Conservation (phyloP, 2,329 filamentous ascomycete species). For the Hypomyces perniciosus region DNA sequence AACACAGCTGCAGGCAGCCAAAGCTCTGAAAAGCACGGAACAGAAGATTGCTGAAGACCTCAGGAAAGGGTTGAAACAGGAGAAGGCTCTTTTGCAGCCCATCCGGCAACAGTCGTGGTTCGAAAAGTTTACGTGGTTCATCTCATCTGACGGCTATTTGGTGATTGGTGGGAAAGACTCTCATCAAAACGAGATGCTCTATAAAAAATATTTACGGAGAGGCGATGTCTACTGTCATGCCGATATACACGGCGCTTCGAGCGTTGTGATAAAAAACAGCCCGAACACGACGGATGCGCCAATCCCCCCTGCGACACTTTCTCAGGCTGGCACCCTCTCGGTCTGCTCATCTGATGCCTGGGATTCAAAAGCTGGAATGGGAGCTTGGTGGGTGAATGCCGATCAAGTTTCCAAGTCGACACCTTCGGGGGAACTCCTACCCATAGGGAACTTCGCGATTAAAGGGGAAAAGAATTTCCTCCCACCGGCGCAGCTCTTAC, state of each 20-base stretch:
- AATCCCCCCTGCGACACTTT: slow-evolving; percentile 84
- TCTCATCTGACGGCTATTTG: slow-evolving; percentile 91
- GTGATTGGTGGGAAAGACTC: slow-evolving; percentile 84
- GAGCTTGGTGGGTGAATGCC: slow-evolving; percentile 89
- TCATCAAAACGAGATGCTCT: slow-evolving; percentile 88
- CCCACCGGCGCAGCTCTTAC: slow-evolving; percentile 76
- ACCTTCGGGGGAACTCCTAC: slow-evolving; percentile 71
- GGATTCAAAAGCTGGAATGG: slow-evolving; percentile 95
- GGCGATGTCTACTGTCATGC: slow-evolving; percentile 92
- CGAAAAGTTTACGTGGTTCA: slow-evolving; percentile 93
- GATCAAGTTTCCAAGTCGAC: slow-evolving; percentile 87
- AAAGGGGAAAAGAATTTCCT: slow-evolving; percentile 86
- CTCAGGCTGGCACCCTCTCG: slow-evolving; percentile 79
- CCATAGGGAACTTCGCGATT: slow-evolving; percentile 72
- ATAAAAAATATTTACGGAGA: slow-evolving; percentile 75
- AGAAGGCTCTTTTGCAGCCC: slow-evolving; percentile 79
- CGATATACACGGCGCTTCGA: slow-evolving; percentile 75
- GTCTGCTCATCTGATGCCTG: slow-evolving; percentile 85
- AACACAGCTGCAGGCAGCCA: slow-evolving; percentile 72
- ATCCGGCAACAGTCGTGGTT: slow-evolving; percentile 88
- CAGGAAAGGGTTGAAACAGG: slow-evolving; percentile 82
- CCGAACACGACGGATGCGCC: slow-evolving; percentile 70
- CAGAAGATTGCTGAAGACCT: slow-evolving; percentile 81
- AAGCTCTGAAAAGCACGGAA: slow-evolving; percentile 83
- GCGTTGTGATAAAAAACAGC: slow-evolving; percentile 88